phyloP scores from a whole-genome alignment of 495 filamentous ascomycete species.

The Penicillium atrosanguineum region DNA sequence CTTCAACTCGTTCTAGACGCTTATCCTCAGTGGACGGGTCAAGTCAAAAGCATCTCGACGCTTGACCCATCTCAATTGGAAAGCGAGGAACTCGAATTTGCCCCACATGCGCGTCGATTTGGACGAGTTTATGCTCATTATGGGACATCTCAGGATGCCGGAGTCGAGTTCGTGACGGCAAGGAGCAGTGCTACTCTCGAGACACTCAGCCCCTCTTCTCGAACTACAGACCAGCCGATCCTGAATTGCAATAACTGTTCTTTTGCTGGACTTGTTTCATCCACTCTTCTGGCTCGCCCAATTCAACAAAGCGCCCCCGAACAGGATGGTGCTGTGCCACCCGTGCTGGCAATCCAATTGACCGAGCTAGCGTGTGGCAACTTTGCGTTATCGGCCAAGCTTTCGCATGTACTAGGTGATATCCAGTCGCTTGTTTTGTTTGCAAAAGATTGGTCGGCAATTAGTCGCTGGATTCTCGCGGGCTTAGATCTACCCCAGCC shows the following conservation, averaged over 20 bases:
- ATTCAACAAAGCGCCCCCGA: neutral
- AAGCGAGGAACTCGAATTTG: neutral
- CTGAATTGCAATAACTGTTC: constrained; percentile 23
- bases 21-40: constrained; percentile 35
- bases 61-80: constrained; percentile 2
- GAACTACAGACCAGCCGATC: constrained; percentile 22
- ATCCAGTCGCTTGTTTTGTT: constrained; percentile 46
- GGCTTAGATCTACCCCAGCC: constrained; percentile 3
- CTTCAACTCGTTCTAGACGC: constrained; percentile 23
- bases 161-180: constrained; percentile 34
- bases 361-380: constrained; percentile 41
- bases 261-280: constrained; percentile 11
- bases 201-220: constrained; percentile 26
- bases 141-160: constrained; percentile 31
- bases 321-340: constrained; percentile 11
- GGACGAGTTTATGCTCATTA: constrained; percentile 33
- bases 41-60: constrained; percentile 18
- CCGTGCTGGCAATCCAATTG: constrained; percentile 37
- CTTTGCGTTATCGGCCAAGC: constrained; percentile 37
- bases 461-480: constrained; percentile 16
- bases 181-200: constrained; percentile 20
- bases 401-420: constrained; percentile 49
- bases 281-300: constrained; percentile 7
- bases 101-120: constrained; percentile 29
- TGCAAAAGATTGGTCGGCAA: constrained; percentile 41